These are phyloP conservation scores for Nymphaea colorata DNA, from an alignment of 164 flowering plant species.

Conservation along the genomic window DNA sequence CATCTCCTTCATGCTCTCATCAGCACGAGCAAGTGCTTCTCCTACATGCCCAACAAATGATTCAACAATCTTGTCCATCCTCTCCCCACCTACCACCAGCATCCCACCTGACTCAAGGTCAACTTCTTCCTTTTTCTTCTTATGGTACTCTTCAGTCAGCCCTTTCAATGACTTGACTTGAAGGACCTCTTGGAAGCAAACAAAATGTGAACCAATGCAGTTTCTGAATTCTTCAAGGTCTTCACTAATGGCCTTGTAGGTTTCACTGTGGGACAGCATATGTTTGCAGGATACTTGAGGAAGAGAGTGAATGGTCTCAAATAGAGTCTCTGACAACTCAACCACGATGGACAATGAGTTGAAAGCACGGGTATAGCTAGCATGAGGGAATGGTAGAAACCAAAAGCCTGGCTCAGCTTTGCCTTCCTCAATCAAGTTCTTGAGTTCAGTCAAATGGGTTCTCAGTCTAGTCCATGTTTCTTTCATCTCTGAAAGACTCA, in stretches of 20 bases:
- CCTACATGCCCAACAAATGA: conserved; percentile 32
- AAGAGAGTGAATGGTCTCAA: background rate
- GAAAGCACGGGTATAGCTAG: conserved; percentile 34
- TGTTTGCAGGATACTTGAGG: background rate
- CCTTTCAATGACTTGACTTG: conserved; percentile 31
- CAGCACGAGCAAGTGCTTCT: conserved; percentile 13
- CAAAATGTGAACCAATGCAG: conserved; percentile 15
- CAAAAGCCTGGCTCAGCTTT: conserved; percentile 75
- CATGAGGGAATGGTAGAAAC: conserved; percentile 62
- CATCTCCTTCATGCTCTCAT: conserved; percentile 14
- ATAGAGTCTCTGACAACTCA: conserved; percentile 33
- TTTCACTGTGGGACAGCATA: background rate
- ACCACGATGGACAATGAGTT: conserved; percentile 40
- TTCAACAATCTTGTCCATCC: conserved; percentile 22
- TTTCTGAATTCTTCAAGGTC: background rate
- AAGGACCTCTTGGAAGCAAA: conserved; percentile 33
- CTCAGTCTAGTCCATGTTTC: conserved; percentile 30
- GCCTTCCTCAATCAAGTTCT: conserved; percentile 53
- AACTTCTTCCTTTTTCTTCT: conserved; percentile 6
- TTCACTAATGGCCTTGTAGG: background rate
- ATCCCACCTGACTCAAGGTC: conserved; percentile 1
- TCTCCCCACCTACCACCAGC: conserved; percentile 15
- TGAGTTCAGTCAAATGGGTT: conserved; percentile 23
- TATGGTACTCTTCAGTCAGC: conserved; percentile 28
- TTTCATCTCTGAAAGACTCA: conserved; percentile 13